Conservation (phyloP, 345 rosid genomes). For the Arabis alpina region DNA sequence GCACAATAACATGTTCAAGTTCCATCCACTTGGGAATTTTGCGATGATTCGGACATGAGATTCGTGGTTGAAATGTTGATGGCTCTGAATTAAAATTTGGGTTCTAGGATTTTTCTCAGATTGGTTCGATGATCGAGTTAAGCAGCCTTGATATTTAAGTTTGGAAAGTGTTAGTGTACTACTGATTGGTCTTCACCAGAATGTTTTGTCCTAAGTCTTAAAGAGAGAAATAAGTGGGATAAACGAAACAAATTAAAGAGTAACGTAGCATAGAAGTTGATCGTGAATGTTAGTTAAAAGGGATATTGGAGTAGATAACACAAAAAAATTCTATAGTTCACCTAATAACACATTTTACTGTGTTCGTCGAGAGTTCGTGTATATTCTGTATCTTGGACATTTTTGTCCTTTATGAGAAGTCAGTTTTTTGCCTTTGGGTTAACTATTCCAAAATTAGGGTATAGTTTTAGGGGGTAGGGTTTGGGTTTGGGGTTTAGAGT, state of each 20-base stretch:
- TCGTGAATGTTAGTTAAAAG: slow-evolving; percentile 38
- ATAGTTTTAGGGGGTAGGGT: no score
- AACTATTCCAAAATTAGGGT: no score
- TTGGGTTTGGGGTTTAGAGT: no score
- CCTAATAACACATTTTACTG: no score
- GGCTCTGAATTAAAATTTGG: not conserved
- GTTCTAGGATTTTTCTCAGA: not conserved
- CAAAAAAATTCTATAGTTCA: no score
- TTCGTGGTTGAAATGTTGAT: not conserved
- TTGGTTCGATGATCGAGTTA: not conserved
- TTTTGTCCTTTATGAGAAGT: no score
- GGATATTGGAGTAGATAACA: no score
- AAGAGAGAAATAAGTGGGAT: slow-evolving; percentile 2
- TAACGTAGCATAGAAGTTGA: slow-evolving; percentile 36
- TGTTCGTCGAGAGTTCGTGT: no score
- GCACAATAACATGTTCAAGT: not conserved
- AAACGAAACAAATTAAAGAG: not conserved
- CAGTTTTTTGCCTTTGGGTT: no score
- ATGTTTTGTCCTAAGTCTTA: not conserved
- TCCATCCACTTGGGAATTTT: no score
- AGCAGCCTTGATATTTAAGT: no score
- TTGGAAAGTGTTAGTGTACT: not conserved
- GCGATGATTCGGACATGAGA: not conserved
- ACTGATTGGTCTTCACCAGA: not conserved
- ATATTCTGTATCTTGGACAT: no score